These are phyloP conservation scores for Lactifluus rugatus DNA, from an alignment of 768 basidiomycete genomes.

Conservation along the genomic window DNA sequence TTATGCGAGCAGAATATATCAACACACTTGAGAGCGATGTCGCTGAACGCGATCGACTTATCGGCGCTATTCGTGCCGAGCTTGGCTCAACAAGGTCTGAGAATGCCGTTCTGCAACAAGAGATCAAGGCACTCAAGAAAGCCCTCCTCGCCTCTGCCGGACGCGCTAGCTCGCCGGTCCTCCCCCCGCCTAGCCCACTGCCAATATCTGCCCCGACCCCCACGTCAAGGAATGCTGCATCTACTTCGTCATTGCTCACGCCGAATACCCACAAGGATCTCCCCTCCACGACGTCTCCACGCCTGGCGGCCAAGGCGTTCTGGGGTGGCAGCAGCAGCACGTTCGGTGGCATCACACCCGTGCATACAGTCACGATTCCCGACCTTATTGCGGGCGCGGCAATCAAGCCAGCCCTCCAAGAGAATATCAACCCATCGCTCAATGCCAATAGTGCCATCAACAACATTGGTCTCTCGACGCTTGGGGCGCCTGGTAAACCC, in stretches of 20 bases:
- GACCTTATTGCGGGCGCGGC: conserved; percentile 31
- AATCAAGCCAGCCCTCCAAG: conserved; percentile 37
- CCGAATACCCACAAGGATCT: conserved; percentile 75
- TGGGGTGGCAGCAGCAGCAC: conserved; percentile 64
- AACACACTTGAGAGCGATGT: conserved; percentile 89
- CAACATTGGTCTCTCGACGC: conserved; percentile 27
- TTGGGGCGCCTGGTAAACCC: conserved; percentile 27
- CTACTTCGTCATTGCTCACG: conserved; percentile 31
- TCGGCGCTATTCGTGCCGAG: conserved; percentile 79
- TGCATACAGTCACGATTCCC: conserved; percentile 76
- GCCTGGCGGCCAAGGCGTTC: conserved; percentile 48
- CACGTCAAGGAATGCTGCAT: conserved; percentile 21
- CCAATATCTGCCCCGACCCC: conserved; percentile 19
- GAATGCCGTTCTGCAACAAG: conserved; percentile 73
- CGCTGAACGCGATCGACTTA: conserved; percentile 81
- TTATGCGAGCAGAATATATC: conserved; percentile 65
- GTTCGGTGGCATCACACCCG: conserved; percentile 64
- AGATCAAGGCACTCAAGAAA: conserved; percentile 64
- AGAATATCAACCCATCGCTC: conserved; percentile 72
- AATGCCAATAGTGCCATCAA: conserved; percentile 33
- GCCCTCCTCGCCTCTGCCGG: conserved; percentile 61
- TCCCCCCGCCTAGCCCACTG: conserved; percentile 40
- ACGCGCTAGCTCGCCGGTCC: conserved; percentile 28
- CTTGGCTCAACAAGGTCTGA: conserved; percentile 71
- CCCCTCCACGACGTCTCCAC: conserved; percentile 41